These are phyloP conservation scores for Apophysomyces elegans DNA, from an alignment of 371 early-diverging fungal genomes.

Conservation along the genomic window DNA sequence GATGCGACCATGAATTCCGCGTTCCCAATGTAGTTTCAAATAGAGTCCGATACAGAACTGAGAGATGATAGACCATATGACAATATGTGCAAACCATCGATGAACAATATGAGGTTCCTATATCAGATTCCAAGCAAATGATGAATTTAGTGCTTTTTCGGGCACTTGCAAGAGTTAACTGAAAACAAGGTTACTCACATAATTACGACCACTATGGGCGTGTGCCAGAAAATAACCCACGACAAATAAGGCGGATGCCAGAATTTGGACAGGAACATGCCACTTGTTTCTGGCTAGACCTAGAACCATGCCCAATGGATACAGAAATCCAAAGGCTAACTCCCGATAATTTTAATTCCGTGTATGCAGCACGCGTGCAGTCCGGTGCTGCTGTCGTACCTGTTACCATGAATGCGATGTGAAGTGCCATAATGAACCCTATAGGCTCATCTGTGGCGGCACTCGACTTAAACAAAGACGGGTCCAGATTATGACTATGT, in stretches of 20 bases:
- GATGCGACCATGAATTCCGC: slow-evolving; percentile 54
- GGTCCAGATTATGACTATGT: slow-evolving; percentile 48
- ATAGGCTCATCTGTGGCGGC: slow-evolving; percentile 55
- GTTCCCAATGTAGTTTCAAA: slow-evolving; percentile 63
- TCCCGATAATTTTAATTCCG: neutral
- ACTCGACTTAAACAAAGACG: slow-evolving; percentile 34
- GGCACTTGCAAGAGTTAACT: too few relatives aligned
- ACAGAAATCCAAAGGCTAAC: slow-evolving; percentile 41
- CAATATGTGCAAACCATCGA: slow-evolving; percentile 63
- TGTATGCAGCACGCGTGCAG: neutral
- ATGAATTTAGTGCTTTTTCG: too few relatives aligned
- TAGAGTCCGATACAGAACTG: slow-evolving; percentile 62
- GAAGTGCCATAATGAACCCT: slow-evolving; percentile 51
- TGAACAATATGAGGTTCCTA: slow-evolving; percentile 66
- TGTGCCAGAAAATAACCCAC: slow-evolving; percentile 66
- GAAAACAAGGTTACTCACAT: slow-evolving; percentile 34
- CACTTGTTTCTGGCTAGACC: slow-evolving; percentile 60
- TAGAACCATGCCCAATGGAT: slow-evolving; percentile 62
- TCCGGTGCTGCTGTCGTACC: slow-evolving; percentile 20
- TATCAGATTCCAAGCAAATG: too few relatives aligned
- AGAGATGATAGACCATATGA: slow-evolving; percentile 54
- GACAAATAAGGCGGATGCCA: slow-evolving; percentile 51
- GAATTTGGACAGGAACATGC: slow-evolving; percentile 69
- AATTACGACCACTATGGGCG: slow-evolving; percentile 64
- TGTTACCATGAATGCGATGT: slow-evolving; percentile 47